These are phyloP conservation scores for Smallanthus sonchifolius DNA, from an alignment of 129 eudicot species.

Conservation along the genomic window DNA sequence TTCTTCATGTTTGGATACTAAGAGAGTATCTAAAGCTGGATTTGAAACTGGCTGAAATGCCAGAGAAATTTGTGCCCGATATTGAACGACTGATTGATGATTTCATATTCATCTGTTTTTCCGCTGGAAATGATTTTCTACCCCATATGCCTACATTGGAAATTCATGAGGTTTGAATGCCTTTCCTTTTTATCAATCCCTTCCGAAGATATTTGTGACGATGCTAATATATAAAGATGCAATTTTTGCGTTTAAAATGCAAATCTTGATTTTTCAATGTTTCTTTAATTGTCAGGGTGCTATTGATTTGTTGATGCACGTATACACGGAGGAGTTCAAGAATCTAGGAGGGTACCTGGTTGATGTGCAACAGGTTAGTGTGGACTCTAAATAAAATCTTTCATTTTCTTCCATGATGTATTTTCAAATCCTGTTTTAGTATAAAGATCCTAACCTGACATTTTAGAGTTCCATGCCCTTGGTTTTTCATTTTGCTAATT, in stretches of 20 bases:
- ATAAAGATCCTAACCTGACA: too few species aligned
- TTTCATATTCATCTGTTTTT: constrained; percentile 58
- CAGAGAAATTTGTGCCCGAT: constrained; percentile 39
- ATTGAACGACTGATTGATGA: constrained; percentile 53
- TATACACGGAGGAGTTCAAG: constrained; percentile 50
- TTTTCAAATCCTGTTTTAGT: too few species aligned
- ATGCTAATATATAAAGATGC: not conserved
- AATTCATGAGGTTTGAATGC: constrained; percentile 50
- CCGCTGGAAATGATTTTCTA: constrained; percentile 62
- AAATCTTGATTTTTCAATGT: not conserved
- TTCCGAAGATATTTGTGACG: not conserved
- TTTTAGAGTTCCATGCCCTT: too few species aligned
- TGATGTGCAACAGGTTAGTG: constrained; percentile 40
- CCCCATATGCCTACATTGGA: constrained; percentile 65
- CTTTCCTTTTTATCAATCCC: not conserved
- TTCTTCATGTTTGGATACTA: constrained; percentile 56
- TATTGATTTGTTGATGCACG: constrained; percentile 50
- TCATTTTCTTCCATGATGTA: too few species aligned
- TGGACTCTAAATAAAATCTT: not conserved
- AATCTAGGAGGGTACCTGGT: constrained; percentile 58
- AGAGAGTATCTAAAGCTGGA: constrained; percentile 55
- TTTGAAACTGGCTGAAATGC: constrained; percentile 17
- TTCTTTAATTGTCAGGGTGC: constrained; percentile 30
- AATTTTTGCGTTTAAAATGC: not conserved
- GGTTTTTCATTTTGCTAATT: not conserved